Conservation (phyloP, 805 yeast genomes). For the Candida andamanensis region DNA sequence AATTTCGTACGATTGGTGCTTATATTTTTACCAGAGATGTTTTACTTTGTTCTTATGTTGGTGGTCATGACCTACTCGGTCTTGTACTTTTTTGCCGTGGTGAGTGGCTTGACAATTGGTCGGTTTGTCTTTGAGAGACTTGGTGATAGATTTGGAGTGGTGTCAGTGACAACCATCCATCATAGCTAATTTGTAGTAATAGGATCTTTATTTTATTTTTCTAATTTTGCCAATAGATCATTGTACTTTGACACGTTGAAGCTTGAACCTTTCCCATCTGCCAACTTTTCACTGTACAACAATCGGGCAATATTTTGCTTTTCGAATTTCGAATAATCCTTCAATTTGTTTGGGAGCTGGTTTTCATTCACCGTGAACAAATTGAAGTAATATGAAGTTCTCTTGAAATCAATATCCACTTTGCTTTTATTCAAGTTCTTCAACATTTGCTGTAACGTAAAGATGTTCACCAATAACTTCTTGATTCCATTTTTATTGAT, state of each 20-base stretch:
- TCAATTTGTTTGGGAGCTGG: conserved; percentile 25
- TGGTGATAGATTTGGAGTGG: conserved; percentile 27
- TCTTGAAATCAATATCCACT: conserved; percentile 45
- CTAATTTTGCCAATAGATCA: conserved; percentile 27
- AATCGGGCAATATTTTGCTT: conserved; percentile 48
- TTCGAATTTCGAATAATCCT: conserved; percentile 37
- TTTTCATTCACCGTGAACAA: conserved; percentile 47
- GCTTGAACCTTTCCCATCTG: conserved; percentile 31
- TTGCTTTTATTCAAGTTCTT: conserved; percentile 52
- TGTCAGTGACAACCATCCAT: conserved; percentile 7
- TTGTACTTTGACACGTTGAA: conserved; percentile 35
- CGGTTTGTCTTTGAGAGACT: conserved; percentile 65
- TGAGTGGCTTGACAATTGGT: conserved; percentile 64
- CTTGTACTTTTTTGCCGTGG: conserved; percentile 68
- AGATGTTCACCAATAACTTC: conserved; percentile 54
- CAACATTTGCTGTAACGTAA: conserved; percentile 65
- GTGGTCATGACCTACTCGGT: conserved; percentile 70
- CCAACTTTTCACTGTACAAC: conserved; percentile 43
- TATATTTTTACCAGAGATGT: conserved; percentile 57
- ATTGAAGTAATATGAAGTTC: conserved; percentile 53
- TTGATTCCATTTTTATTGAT: conserved; percentile 57
- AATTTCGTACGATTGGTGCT: conserved; percentile 54
- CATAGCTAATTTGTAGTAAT: conserved; percentile 5
- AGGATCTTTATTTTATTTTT: conserved; percentile 7
- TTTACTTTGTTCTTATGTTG: conserved; percentile 71